Conservation (phyloP, 306 rosid genomes). For the Gynostemma pentaphyllum region DNA sequence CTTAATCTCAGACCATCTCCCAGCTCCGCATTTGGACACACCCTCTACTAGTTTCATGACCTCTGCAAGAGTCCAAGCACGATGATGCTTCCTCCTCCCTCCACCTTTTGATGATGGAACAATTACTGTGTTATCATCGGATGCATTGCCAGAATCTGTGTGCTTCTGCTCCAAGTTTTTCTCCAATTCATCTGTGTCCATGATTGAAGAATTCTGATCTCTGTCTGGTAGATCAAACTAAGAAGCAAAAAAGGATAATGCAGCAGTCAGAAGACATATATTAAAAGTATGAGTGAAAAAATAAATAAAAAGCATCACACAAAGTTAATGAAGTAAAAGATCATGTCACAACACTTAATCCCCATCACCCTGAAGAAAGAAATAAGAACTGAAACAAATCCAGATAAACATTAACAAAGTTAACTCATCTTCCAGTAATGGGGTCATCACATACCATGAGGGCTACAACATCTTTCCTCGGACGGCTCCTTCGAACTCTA, state of each 20-base stretch:
- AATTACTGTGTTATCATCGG: conserved; percentile 35
- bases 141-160: conserved; percentile 31
- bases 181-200: conserved; percentile 23
- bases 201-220: conserved; percentile 26
- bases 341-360: neutral
- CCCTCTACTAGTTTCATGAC: conserved; percentile 85
- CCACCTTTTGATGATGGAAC: conserved; percentile 78
- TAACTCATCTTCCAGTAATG: no score
- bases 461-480: conserved; percentile 61
- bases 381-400: neutral
- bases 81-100: conserved; percentile 87
- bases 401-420: no score
- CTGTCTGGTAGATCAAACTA: conserved; percentile 33
- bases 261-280: neutral
- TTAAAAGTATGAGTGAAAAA: neutral
- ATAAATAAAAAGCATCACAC: no score
- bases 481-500: conserved; percentile 87
- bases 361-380: no score
- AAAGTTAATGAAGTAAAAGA: neutral
- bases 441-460: conserved; percentile 78
- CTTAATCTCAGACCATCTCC: conserved; percentile 98
- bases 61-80: conserved; percentile 93
- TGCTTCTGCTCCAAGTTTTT: conserved; percentile 30
- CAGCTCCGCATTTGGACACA: conserved; percentile 83
- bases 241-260: neutral